These are phyloP conservation scores for Linum tenue DNA, from an alignment of 345 rosid species.

Conservation along the genomic window DNA sequence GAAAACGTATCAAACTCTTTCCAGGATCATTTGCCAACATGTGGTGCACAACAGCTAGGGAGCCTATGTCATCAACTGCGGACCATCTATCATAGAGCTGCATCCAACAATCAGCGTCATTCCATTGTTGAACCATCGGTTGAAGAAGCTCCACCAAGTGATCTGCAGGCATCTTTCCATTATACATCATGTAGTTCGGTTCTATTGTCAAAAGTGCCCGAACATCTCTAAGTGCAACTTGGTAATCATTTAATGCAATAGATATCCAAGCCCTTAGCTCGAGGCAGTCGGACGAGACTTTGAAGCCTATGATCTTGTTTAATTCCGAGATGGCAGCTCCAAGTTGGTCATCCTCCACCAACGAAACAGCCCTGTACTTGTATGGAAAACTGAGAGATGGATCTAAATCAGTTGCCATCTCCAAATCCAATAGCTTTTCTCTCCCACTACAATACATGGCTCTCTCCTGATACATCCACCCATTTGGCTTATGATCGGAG, in stretches of 20 bases:
- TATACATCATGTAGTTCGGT: constrained; percentile 66
- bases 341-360: constrained; percentile 60
- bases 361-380: constrained; percentile 61
- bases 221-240: constrained; percentile 68
- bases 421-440: constrained; percentile 67
- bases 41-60: constrained; percentile 82
- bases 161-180: constrained; percentile 58
- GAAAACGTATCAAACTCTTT: constrained; percentile 73
- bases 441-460: constrained; percentile 68
- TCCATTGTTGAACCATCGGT: constrained; percentile 68
- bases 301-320: constrained; percentile 67
- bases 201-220: constrained; percentile 80
- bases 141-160: constrained; percentile 60
- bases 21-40: constrained; percentile 86
- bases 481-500: constrained; percentile 49
- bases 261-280: constrained; percentile 89
- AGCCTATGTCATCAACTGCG: constrained; percentile 88
- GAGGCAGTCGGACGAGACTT: constrained; percentile 72
- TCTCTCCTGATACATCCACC: constrained; percentile 93
- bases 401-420: constrained; percentile 61
- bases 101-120: constrained; percentile 96
- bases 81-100: constrained; percentile 93
- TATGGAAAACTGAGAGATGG: constrained; percentile 86
- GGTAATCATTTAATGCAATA: constrained; percentile 66
- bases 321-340: constrained; percentile 72